A percentile compares a stretch with the other conserved stretches of the same genome.
Evolutionary conservation across 768 basidiomycete species (phyloP).

Genomic region (Mycena alexandri): DNA sequence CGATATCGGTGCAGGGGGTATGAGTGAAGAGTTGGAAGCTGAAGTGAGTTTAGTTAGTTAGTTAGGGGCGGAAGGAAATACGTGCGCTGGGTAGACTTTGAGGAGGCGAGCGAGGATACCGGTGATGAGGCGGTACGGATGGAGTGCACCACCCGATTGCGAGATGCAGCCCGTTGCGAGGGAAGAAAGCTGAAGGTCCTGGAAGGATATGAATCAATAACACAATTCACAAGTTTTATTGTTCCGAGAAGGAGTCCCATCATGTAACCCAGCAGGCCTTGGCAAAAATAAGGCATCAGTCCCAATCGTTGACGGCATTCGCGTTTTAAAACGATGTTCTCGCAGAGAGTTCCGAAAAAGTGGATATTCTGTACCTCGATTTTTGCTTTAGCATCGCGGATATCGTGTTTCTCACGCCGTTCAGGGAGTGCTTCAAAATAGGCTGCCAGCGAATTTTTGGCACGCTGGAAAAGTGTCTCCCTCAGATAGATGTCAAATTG

Average conservation of each 20-base stretch:
- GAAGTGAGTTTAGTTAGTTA: slow-evolving; percentile 15
- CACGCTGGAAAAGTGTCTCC: slow-evolving; percentile 53
- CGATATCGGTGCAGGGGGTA: slow-evolving; percentile 72
- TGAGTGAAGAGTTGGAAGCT: slow-evolving; percentile 73
- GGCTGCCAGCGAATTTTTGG: slow-evolving; percentile 56
- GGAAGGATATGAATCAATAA: not conserved
- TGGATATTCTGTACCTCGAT: slow-evolving; percentile 47
- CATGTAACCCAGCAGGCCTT: no score
- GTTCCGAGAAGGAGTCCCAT: no score
- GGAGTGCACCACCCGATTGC: slow-evolving; percentile 70
- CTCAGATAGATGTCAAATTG: slow-evolving; percentile 69
- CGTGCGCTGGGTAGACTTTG: slow-evolving; percentile 54
- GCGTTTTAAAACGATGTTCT: no score
- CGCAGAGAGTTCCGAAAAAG: no score
- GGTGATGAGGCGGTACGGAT: slow-evolving; percentile 79
- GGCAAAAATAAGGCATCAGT: no score
- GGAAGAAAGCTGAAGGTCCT: slow-evolving; percentile 66
- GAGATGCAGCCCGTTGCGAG: slow-evolving; percentile 63
- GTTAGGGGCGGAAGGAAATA: slow-evolving; percentile 13
- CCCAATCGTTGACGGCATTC: no score
- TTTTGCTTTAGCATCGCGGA: slow-evolving; percentile 46
- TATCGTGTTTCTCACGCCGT: slow-evolving; percentile 54
- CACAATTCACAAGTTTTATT: no score
- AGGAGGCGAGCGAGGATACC: slow-evolving; percentile 68
- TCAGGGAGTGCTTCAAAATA: slow-evolving; percentile 67